Evolutionary conservation across 306 rosid species (phyloP).

Genomic region (Adenanthera pavonina): DNA sequence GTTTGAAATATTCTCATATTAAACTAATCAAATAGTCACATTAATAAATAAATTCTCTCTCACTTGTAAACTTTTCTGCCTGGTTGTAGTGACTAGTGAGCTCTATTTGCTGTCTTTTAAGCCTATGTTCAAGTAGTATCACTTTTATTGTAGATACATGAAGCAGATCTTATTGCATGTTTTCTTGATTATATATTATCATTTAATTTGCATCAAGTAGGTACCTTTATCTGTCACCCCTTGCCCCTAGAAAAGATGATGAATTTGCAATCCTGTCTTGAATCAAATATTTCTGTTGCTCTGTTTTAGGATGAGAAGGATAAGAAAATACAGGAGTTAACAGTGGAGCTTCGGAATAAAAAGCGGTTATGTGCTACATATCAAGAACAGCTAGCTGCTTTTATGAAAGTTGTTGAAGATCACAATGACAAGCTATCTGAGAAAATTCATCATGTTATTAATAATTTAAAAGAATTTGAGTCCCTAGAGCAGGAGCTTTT

Average conservation of each 20-base stretch:
- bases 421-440: slow-evolving; percentile 70
- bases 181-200: not conserved
- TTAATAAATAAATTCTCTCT: not conserved
- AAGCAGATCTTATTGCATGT: slow-evolving; percentile 3
- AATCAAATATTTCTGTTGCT: slow-evolving; percentile 4
- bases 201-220: slow-evolving; percentile 5
- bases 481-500: slow-evolving; percentile 63
- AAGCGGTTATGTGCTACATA: slow-evolving; percentile 80
- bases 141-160: not conserved
- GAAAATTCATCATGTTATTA: slow-evolving; percentile 70
- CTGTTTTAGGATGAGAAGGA: slow-evolving; percentile 86
- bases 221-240: not conserved
- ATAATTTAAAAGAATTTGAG: slow-evolving; percentile 83
- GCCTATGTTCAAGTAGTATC: slow-evolving; percentile 10
- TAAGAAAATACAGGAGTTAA: slow-evolving; percentile 87
- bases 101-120: not conserved
- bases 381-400: slow-evolving; percentile 73
- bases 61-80: not conserved
- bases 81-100: too few species aligned
- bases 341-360: slow-evolving; percentile 83
- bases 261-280: slow-evolving; percentile 25
- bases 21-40: not conserved
- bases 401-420: slow-evolving; percentile 84
- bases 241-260: slow-evolving; percentile 9
- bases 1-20: not conserved